Percentiles rank a stretch among this genome's conserved stretches.
Conservation (phyloP, 129 eudicot species). For the Saposhnikovia divaricata region DNA sequence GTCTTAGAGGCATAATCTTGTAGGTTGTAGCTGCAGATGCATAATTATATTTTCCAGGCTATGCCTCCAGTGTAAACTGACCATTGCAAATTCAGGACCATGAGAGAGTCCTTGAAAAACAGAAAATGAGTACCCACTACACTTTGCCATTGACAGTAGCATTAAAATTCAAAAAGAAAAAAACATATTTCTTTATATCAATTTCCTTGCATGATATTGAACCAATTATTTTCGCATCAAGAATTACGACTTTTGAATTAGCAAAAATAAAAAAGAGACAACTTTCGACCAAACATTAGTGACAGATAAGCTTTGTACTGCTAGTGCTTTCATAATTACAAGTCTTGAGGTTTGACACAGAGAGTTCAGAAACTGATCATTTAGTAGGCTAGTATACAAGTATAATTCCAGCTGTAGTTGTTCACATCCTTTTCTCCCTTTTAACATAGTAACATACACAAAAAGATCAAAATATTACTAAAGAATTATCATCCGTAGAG, state of each 20-base stretch:
- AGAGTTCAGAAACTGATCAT: conserved; percentile 22
- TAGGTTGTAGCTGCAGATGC: not conserved
- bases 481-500: not conserved
- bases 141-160: conserved; percentile 3
- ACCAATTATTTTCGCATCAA: conserved; percentile 12
- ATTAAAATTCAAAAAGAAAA: not conserved
- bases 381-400: conserved; percentile 8
- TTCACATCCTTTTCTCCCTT: not conserved
- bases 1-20: conserved; percentile 6
- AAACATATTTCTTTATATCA: not conserved
- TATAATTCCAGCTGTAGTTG: not conserved
- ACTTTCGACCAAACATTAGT: not conserved
- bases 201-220: conserved; percentile 9
- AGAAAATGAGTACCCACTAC: conserved; percentile 9
- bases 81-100: not conserved
- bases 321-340: conserved; percentile 36
- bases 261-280: too few species aligned
- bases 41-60: not conserved
- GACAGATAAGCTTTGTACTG: not conserved
- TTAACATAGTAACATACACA: too few species aligned
- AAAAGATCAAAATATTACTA: not conserved
- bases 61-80: not conserved
- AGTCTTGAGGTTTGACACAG: conserved; percentile 32
- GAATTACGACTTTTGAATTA: not conserved
- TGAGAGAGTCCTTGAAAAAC: conserved; percentile 16